phyloP scores from a whole-genome alignment of 2,329 filamentous ascomycete genomes.

The Phoma herbarum region DNA sequence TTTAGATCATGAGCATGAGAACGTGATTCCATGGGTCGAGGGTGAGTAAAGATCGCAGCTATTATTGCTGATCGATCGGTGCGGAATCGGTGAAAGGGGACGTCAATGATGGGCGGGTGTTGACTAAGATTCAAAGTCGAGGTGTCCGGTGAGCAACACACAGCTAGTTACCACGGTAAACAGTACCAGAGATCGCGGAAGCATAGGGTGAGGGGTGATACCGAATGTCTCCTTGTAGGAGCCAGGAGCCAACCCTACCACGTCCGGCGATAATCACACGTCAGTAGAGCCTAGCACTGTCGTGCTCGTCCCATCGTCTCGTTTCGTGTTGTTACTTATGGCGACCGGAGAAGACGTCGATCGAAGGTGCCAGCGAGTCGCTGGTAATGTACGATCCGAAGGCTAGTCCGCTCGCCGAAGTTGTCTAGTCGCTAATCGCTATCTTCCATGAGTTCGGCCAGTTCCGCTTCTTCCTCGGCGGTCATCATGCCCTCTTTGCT shows the following conservation, averaged over 20 bases:
- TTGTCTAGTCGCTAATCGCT: conserved; percentile 66
- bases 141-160: conserved; percentile 7
- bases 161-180: conserved; percentile 37
- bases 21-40: neutral
- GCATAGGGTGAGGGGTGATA: conserved; percentile 35
- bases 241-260: conserved; percentile 32
- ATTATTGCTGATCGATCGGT: neutral
- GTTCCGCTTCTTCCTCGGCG: conserved; percentile 88
- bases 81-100: conserved; percentile 1
- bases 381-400: conserved; percentile 30
- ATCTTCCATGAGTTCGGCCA: conserved; percentile 89
- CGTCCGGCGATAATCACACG: conserved; percentile 26
- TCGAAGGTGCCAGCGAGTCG: conserved; percentile 30
- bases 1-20: neutral
- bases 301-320: conserved; percentile 33
- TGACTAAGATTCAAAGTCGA: neutral
- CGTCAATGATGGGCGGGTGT: conserved; percentile 12
- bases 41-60: neutral
- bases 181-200: conserved; percentile 35
- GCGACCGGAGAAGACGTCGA: conserved; percentile 33
- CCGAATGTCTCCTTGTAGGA: conserved; percentile 33
- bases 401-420: conserved; percentile 31
- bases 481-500: conserved; percentile 70
- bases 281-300: conserved; percentile 28
- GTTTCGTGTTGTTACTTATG: conserved; percentile 37